These are phyloP conservation scores for Monascus purpureus DNA, from an alignment of 495 filamentous ascomycete species.

Conservation along the genomic window DNA sequence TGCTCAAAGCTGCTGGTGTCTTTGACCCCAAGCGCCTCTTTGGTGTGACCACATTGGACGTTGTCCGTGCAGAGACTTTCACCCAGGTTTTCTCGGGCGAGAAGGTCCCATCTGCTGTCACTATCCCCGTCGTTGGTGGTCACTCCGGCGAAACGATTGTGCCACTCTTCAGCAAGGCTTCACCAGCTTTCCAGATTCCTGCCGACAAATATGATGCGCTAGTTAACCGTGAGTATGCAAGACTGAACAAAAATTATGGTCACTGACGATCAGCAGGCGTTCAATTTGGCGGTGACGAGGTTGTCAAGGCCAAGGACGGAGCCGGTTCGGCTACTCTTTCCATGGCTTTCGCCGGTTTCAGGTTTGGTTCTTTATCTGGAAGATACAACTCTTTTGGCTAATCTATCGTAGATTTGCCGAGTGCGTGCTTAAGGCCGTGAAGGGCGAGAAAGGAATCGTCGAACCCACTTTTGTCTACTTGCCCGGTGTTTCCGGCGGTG, in stretches of 20 bases:
- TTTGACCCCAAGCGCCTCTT: constrained; percentile 92
- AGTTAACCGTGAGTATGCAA: constrained; percentile 54
- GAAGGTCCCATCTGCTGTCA: constrained; percentile 65
- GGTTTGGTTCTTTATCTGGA: constrained; percentile 35
- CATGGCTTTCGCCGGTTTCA: constrained; percentile 94
- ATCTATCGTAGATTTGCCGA: constrained; percentile 64
- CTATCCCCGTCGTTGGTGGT: constrained; percentile 86
- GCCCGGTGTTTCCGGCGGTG: constrained; percentile 74
- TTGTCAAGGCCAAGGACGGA: constrained; percentile 95
- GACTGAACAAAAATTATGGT: no score
- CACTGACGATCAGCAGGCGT: constrained; percentile 42
- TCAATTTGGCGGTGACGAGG: constrained; percentile 97
- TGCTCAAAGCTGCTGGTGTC: constrained; percentile 80
- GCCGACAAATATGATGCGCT: constrained; percentile 74
- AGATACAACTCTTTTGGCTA: constrained; percentile 5
- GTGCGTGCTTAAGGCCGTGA: constrained; percentile 73
- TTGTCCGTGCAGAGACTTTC: constrained; percentile 96
- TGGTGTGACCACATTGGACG: constrained; percentile 95
- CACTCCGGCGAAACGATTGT: constrained; percentile 98
- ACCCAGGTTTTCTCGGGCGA: constrained; percentile 72
- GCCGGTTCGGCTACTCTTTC: constrained; percentile 89
- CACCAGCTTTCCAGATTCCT: constrained; percentile 66
- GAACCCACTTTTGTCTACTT: constrained; percentile 94
- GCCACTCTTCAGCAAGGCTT: constrained; percentile 85
- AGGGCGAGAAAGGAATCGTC: constrained; percentile 80